phyloP scores from a whole-genome alignment of 1,139 yeast species.

The Suhomyces kunorum region DNA sequence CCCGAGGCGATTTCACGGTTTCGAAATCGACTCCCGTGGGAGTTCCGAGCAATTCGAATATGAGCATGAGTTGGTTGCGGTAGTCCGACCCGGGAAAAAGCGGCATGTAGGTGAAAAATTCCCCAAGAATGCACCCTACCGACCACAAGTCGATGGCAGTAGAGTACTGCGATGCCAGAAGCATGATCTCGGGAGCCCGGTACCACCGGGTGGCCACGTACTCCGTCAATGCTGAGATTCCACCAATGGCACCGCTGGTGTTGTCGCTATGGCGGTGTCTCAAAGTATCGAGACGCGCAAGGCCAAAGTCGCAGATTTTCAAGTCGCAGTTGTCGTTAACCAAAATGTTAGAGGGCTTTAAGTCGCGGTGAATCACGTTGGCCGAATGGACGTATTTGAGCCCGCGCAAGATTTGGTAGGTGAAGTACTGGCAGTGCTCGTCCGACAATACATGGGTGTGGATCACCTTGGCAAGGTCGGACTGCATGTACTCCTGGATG shows the following conservation, averaged over 20 bases:
- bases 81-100: slow-evolving; percentile 81
- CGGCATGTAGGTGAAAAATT: slow-evolving; percentile 60
- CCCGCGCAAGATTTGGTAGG: slow-evolving; percentile 89
- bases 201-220: slow-evolving; percentile 83
- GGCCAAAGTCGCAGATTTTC: slow-evolving; percentile 92
- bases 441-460: slow-evolving; percentile 54
- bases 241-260: slow-evolving; percentile 31
- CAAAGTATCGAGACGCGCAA: slow-evolving; percentile 44
- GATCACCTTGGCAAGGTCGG: slow-evolving; percentile 63
- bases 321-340: slow-evolving; percentile 95
- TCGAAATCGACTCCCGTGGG: slow-evolving; percentile 59
- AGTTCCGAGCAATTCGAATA: slow-evolving; percentile 64
- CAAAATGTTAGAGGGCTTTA: slow-evolving; percentile 89
- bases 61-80: slow-evolving; percentile 62
- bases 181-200: slow-evolving; percentile 78
- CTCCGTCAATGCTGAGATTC: slow-evolving; percentile 56
- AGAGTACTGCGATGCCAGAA: slow-evolving; percentile 66
- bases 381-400: slow-evolving; percentile 95
- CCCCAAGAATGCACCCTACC: slow-evolving; percentile 76
- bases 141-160: slow-evolving; percentile 79
- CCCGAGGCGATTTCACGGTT: slow-evolving; percentile 60
- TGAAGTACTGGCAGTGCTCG: slow-evolving; percentile 68
- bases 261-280: slow-evolving; percentile 26
- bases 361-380: slow-evolving; percentile 93
- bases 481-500: slow-evolving; percentile 72